A percentile compares a stretch with the other conserved stretches of the same genome.
Evolutionary conservation across 1,284 basidiomycete genomes (phyloP).

Genomic region (Cutaneotrichosporon cavernicola): DNA sequence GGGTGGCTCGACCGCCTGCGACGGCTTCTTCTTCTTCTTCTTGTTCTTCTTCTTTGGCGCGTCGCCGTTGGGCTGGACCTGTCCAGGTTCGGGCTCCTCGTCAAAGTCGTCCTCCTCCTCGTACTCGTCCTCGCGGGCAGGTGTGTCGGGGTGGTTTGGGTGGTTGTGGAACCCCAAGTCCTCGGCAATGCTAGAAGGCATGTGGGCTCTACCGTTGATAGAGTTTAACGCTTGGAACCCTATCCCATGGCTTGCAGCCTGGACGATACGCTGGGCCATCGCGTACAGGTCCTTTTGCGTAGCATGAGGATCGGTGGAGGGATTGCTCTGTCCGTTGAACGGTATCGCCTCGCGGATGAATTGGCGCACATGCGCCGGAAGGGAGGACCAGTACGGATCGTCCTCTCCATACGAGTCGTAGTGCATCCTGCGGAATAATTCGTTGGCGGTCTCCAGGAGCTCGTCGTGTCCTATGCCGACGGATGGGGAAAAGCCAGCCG

Average conservation of each 20-base stretch:
- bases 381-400: conserved; percentile 61
- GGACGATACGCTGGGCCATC: conserved; percentile 66
- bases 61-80: conserved; percentile 41
- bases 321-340: conserved; percentile 41
- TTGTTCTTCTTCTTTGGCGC: conserved; percentile 57
- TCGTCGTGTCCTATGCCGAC: conserved; percentile 53
- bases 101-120: conserved; percentile 53
- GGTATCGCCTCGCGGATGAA: conserved; percentile 62
- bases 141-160: conserved; percentile 56
- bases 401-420: conserved; percentile 55
- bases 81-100: conserved; percentile 34
- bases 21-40: conserved; percentile 59
- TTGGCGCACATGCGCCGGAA: conserved; percentile 59
- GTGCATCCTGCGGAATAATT: conserved; percentile 54
- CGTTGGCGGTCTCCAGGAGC: conserved; percentile 53
- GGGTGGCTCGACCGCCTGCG: conserved; percentile 33
- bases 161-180: conserved; percentile 58
- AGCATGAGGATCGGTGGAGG: conserved; percentile 34
- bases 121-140: conserved; percentile 48
- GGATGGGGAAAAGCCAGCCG: conserved; percentile 32
- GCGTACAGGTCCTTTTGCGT: conserved; percentile 60
- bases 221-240: conserved; percentile 41
- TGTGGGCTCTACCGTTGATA: conserved; percentile 36
- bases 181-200: conserved; percentile 48
- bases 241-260: conserved; percentile 58